phyloP scores from a whole-genome alignment of 2,329 filamentous ascomycete genomes.

The Xylariaceae sp. region DNA sequence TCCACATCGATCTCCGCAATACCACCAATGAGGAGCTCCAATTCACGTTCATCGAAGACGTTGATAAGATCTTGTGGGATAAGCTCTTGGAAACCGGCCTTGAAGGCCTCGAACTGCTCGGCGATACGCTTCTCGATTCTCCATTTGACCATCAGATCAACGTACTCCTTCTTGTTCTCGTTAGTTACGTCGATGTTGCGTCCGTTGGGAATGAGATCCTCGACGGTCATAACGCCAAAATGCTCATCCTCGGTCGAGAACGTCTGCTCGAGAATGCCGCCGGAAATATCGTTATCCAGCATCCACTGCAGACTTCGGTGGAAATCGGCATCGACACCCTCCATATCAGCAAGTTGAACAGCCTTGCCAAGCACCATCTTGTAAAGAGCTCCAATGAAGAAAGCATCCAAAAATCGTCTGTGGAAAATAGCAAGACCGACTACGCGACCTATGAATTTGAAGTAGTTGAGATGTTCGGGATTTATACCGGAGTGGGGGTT shows the following conservation, averaged over 20 bases:
- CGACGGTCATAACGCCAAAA: slow-evolving; percentile 89
- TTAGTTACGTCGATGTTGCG: slow-evolving; percentile 95
- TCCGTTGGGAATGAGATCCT: slow-evolving; percentile 88
- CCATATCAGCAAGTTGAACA: slow-evolving; percentile 91
- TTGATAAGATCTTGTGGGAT: slow-evolving; percentile 96
- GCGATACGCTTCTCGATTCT: slow-evolving; percentile 98
- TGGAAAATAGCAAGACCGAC: slow-evolving; percentile 98
- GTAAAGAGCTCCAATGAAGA: slow-evolving; percentile 98
- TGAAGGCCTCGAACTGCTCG: slow-evolving; percentile 97
- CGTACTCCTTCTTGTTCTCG: slow-evolving; percentile 98
- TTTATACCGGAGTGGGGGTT: slow-evolving; percentile 99
- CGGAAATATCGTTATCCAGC: slow-evolving; percentile 92
- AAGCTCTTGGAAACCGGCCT: slow-evolving; percentile 94
- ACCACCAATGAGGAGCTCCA: slow-evolving; percentile 94
- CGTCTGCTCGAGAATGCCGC: slow-evolving; percentile 88
- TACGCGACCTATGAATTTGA: slow-evolving; percentile 98
- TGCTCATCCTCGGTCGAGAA: slow-evolving; percentile 97
- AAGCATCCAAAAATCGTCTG: slow-evolving; percentile 92
- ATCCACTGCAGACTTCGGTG: slow-evolving; percentile 97
- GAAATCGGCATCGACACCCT: slow-evolving; percentile 97
- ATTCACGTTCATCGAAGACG: slow-evolving; percentile 95
- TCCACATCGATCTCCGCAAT: slow-evolving; percentile 99
- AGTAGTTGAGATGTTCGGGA: slow-evolving; percentile 98
- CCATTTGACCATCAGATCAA: slow-evolving; percentile 98
- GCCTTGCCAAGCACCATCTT: slow-evolving; percentile 98